Base-by-base conservation (phyloP, 2,329 filamentous ascomycete species). In the Microsporum canis region DNA sequence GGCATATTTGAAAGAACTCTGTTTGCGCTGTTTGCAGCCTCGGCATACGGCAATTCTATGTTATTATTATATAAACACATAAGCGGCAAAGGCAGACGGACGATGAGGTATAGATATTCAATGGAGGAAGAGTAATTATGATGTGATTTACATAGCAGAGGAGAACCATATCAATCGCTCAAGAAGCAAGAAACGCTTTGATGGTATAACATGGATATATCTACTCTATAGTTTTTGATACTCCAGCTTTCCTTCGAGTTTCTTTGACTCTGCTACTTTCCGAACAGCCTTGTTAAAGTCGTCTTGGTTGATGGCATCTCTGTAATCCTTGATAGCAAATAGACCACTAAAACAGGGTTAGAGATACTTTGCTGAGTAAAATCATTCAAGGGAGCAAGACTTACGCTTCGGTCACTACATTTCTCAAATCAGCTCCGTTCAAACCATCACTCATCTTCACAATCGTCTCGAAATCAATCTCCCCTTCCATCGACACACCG, bases 381-480 rank as follows among this genome's bases (percentile, higher is more conserved):
- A 17, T 31, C 58, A 31, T n/a, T n/a, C 56, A 5, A 29, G 12
- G 43, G 5, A 14, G 8, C 14, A 58, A 17, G 39, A 85, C 90
- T 81, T 83, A 95, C 90, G 94, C 94, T 82, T 99, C 94, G 12
- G 94, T 99, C 59, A 99, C 91, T 59, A 99, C 91, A 72, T 99
- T 99, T 71, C 94, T 83, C 80, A 99, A 78, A 84, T 99, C 94
- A 58, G 94, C 94, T 72, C 94, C 94, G 76, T 99, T 99, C 69
- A 99, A 83, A 33, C 92, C 91, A 71, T 99, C 94, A 69, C 91
- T 96, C 94, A 99, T 99, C 85, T 99, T 99, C 67, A 99, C 94
- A 63, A 99, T 91, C 70, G 90, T 96, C 82, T 99, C 94, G 72
- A 95, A 99, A 75, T 99, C 95, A 71, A 99, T 90, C 65, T 99